Base-by-base conservation (phyloP, 345 rosid genomes). In the Salix exigua region DNA sequence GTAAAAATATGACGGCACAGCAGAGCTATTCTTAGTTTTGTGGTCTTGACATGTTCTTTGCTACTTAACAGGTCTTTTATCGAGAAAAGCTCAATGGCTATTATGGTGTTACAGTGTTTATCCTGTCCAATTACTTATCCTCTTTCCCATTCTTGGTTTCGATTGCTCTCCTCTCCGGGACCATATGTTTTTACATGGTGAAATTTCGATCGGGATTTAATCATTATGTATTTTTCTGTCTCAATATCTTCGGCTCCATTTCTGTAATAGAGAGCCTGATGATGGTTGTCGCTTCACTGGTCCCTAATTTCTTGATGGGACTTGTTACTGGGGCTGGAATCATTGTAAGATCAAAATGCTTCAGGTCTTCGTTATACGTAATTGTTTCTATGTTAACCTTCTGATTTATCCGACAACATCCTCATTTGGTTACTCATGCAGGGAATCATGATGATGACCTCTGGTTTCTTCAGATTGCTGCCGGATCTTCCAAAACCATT, bases 391-490 rank as follows among this genome's bases (percentile, higher is more conserved):
- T 58, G 8, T 17, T 69, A 7, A 61, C 35, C 18, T 21, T 48
- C 62, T 35, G 68, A 21, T 63, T 51, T 71, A 25, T 60, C 70
- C 51, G 33, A 19, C 48, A 50, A 40, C 37, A 13, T 7, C 21
- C 16, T 53, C 44, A 38, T 51, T 63, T 62, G 23, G 66, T 53
- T 33, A 48, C 73, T 25, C 30, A 8, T 72, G 73, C 76, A 92
- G 97, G 95, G 95, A 75, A 89, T 92, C 78, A 83, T 92, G 82
- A 88, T 92, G 97, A 91, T 92, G 95, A 92, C 97, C 7, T 92
- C 95, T 28, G 97, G 97, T 9, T 92, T 92, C 87, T 92, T 92
- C 84, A 84, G 97, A n/a, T 82, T 88, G 73, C 84, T 91, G 42
- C 88, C 93, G 48, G 97, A 92, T 87, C 90, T 92, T 74, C 97